Percentiles rank a stretch among this genome's conserved stretches.
Conservation (phyloP, 306 rosid species). For the Cicer judaicum region DNA sequence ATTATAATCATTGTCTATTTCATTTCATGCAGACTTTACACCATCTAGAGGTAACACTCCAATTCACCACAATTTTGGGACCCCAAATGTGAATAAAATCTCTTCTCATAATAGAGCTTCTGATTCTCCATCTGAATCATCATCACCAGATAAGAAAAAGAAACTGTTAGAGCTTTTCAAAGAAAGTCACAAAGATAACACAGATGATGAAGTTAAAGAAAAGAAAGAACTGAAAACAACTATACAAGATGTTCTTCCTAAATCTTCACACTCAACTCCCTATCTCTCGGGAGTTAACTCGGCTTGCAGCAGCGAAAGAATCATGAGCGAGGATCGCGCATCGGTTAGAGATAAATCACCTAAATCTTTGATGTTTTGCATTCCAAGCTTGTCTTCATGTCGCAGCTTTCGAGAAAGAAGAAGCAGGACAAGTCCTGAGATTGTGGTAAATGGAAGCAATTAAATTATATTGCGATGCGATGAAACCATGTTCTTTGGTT, state of each 20-base stretch:
- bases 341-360: constrained; percentile 46
- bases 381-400: constrained; percentile 79
- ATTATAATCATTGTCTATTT: not conserved
- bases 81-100: constrained; percentile 45
- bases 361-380: constrained; percentile 64
- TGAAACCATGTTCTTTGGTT: constrained; percentile 18
- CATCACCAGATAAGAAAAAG: constrained; percentile 76
- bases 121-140: constrained; percentile 41
- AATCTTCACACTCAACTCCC: constrained; percentile 56
- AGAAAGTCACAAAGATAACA: constrained; percentile 58
- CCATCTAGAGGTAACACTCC: constrained; percentile 93
- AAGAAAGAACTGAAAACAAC: constrained; percentile 48
- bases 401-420: constrained; percentile 71
- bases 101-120: constrained; percentile 48
- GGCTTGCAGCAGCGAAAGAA: constrained; percentile 59
- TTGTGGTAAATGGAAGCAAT: constrained; percentile 56
- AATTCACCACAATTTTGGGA: constrained; percentile 51
- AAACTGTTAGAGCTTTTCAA: constrained; percentile 76
- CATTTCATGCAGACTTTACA: constrained; percentile 67
- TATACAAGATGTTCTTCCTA: constrained; percentile 50
- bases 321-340: constrained; percentile 42
- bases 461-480: constrained; percentile 29
- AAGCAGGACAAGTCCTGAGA: constrained; percentile 68
- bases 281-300: constrained; percentile 54
- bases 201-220: constrained; percentile 39